Evolutionary conservation across 305 asterid genomes (phyloP).

Genomic region (Solanum chacoense): DNA sequence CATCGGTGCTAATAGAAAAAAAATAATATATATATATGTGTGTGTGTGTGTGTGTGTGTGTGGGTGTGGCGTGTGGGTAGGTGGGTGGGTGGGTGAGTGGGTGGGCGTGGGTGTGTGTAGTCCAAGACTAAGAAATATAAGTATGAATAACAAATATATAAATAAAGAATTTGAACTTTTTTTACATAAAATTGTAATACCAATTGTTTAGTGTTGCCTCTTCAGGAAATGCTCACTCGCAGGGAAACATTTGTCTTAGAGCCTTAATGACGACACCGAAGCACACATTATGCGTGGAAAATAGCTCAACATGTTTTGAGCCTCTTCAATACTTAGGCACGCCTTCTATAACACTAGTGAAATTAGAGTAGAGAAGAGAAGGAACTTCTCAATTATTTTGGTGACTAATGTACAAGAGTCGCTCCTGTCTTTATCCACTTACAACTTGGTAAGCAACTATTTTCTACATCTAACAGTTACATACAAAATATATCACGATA

Average conservation of each 20-base stretch:
- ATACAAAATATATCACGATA: not conserved
- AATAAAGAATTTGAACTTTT: not conserved
- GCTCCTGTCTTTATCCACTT: not conserved
- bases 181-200: not conserved
- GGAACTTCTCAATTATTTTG: not conserved
- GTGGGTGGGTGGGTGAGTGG: not conserved
- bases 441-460: not conserved
- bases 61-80: too few relatives aligned
- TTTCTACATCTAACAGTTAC: not conserved
- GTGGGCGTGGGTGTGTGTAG: not conserved
- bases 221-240: not conserved
- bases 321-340: not conserved
- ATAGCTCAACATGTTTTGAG: not conserved
- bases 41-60: not conserved
- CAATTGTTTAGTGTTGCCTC: not conserved
- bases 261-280: not conserved
- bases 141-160: not conserved
- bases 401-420: not conserved
- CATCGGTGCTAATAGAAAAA: not conserved
- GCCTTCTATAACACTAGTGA: not conserved
- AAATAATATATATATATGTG: rapidly evolving
- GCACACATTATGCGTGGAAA: not conserved
- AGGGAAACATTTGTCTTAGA: not conserved
- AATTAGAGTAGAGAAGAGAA: not conserved
- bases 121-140: not conserved